A percentile compares a stretch with the other conserved stretches of the same genome.
These are phyloP conservation scores for Endotrypanum monterogeii DNA, from an alignment of 208 protist genomes.

Conservation along the genomic window DNA sequence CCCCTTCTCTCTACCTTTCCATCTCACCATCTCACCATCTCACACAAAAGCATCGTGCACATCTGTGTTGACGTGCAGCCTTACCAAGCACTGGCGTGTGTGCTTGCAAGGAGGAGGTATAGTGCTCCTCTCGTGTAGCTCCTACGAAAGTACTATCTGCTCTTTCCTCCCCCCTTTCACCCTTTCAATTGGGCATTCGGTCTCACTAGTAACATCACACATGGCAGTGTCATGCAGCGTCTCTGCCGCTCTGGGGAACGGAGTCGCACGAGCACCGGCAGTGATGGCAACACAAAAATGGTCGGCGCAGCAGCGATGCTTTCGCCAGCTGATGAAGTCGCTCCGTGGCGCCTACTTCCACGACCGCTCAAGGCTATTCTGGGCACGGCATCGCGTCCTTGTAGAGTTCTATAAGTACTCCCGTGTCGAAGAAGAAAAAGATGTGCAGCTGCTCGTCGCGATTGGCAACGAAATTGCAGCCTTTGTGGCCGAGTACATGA, in stretches of 20 bases:
- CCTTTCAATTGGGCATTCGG: not conserved
- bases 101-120: not conserved
- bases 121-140: not conserved
- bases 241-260: slow-evolving; percentile 11
- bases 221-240: slow-evolving; percentile 19
- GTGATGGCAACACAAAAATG: slow-evolving; percentile 23
- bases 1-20: not conserved
- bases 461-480: slow-evolving; percentile 66
- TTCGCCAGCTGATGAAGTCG: slow-evolving; percentile 64
- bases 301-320: slow-evolving; percentile 79
- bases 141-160: too few species aligned
- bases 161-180: not conserved
- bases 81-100: not conserved
- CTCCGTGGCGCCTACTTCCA: slow-evolving; percentile 82
- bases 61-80: not conserved
- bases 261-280: not conserved
- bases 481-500: slow-evolving; percentile 86
- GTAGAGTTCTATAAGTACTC: slow-evolving; percentile 93
- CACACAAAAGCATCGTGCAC: not conserved
- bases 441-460: slow-evolving; percentile 56
- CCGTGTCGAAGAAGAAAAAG: slow-evolving; percentile 40
- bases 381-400: slow-evolving; percentile 83
- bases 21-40: not conserved
- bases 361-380: slow-evolving; percentile 89
- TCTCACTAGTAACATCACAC: not conserved